Conservation (phyloP, 495 filamentous ascomycete genomes). For the Tuber calosporum region DNA sequence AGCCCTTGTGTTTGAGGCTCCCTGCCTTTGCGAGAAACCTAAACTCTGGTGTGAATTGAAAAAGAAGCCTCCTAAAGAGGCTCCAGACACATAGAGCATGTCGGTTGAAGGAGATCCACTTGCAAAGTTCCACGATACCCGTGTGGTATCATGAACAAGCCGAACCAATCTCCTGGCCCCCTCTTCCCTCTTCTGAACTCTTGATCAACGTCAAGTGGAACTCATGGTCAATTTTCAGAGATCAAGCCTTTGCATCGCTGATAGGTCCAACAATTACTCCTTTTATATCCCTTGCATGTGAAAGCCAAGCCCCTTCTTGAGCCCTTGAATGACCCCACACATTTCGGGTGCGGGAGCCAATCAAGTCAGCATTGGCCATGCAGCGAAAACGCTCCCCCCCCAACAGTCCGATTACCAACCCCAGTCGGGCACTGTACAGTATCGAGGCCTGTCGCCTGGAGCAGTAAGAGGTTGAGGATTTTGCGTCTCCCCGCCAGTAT, state of each 20-base stretch:
- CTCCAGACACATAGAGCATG: background rate
- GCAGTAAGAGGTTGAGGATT: background rate
- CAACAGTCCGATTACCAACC: background rate
- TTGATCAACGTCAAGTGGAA: background rate
- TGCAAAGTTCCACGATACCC: background rate
- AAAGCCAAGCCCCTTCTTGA: background rate
- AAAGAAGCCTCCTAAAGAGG: background rate
- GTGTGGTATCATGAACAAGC: background rate
- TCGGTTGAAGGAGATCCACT: background rate
- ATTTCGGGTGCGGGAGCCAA: background rate
- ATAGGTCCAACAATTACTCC: background rate
- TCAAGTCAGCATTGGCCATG: background rate
- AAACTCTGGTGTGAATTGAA: background rate
- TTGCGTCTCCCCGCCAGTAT: background rate
- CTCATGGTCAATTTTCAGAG: background rate
- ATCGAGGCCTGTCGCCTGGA: background rate
- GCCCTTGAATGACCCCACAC: background rate
- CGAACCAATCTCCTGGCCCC: background rate
- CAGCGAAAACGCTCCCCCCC: background rate
- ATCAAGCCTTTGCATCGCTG: background rate
- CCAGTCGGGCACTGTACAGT: background rate
- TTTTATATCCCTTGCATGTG: background rate
- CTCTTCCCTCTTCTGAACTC: background rate
- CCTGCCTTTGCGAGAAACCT: background rate
- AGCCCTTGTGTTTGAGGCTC: background rate